Conservation (phyloP, 1,284 basidiomycete genomes). For the Meira nashicola region DNA sequence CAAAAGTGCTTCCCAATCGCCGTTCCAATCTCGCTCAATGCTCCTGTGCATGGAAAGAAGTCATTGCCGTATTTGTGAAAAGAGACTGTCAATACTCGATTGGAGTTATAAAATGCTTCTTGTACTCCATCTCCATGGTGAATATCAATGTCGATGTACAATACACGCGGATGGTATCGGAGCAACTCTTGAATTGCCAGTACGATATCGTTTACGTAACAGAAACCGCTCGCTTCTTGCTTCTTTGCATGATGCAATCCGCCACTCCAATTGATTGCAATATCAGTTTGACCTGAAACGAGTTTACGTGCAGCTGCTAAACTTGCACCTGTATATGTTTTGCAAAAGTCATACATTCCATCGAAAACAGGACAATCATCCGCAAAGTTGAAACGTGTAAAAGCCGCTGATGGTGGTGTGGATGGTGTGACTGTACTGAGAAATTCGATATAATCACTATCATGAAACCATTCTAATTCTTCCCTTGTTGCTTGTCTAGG, state of each 20-base stretch:
- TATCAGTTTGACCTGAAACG: slow-evolving; percentile 72
- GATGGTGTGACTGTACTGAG: slow-evolving; percentile 59
- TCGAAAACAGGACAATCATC: slow-evolving; percentile 53
- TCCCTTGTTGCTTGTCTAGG: slow-evolving; percentile 81
- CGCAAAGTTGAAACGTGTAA: slow-evolving; percentile 51
- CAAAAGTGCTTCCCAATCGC: slow-evolving; percentile 82
- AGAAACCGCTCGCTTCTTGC: slow-evolving; percentile 90
- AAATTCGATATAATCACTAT: slow-evolving; percentile 89
- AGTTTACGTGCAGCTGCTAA: slow-evolving; percentile 64
- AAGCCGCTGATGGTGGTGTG: slow-evolving; percentile 40
- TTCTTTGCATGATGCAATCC: slow-evolving; percentile 98
- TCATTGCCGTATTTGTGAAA: slow-evolving; percentile 99
- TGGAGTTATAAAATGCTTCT: slow-evolving; percentile 96
- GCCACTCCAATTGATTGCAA: slow-evolving; percentile 95
- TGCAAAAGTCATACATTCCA: slow-evolving; percentile 53
- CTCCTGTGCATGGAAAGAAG: slow-evolving; percentile 66
- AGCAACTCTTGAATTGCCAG: slow-evolving; percentile 50
- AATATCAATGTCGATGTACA: slow-evolving; percentile 97
- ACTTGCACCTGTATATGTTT: slow-evolving; percentile 58
- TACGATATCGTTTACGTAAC: slow-evolving; percentile 81
- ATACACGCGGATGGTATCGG: slow-evolving; percentile 67
- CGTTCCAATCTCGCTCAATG: slow-evolving; percentile 48
- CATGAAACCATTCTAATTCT: slow-evolving; percentile 87
- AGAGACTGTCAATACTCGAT: slow-evolving; percentile 95
- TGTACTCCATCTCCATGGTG: slow-evolving; percentile 98